Percentiles rank a stretch among this genome's conserved stretches.
Evolutionary conservation across 2,329 filamentous ascomycete species (phyloP).

Genomic region (Coniella lustricola): DNA sequence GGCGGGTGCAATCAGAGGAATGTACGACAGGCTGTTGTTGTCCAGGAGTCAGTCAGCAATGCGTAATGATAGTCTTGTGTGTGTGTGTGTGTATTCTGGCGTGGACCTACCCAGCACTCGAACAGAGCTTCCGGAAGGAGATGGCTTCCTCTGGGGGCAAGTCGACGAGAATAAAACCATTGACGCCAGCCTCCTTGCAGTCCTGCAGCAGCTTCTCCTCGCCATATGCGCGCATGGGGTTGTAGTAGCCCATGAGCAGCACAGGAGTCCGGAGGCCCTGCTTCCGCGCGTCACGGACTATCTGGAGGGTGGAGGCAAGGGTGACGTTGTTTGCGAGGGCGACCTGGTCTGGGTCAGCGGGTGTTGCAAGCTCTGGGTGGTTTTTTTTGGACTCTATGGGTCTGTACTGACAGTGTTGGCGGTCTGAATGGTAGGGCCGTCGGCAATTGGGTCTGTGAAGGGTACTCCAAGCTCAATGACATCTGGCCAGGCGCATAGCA

Average conservation of each 20-base stretch:
- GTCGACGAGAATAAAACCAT: conserved; percentile 96
- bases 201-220: conserved; percentile 84
- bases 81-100: no score
- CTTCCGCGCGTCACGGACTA: conserved; percentile 73
- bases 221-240: conserved; percentile 88
- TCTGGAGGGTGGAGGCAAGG: conserved; percentile 68
- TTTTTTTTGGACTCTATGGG: background rate
- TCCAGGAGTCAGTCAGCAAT: background rate
- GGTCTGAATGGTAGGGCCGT: conserved; percentile 94
- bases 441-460: conserved; percentile 96
- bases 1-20: conserved; percentile 91
- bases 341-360: conserved; percentile 26
- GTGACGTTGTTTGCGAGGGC: conserved; percentile 86
- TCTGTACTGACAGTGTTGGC: conserved; percentile 67
- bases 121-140: conserved; percentile 80
- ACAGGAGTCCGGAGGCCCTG: conserved; percentile 75
- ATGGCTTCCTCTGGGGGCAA: conserved; percentile 93
- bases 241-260: conserved; percentile 98
- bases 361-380: no score
- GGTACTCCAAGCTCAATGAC: conserved; percentile 93
- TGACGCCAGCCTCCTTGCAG: conserved; percentile 76
- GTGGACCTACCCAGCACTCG: conserved; percentile 63
- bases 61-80: background rate
- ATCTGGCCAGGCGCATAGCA: conserved; percentile 44
- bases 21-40: conserved; percentile 68